phyloP scores from a whole-genome alignment of 257 asterid genomes.

The Primulina eburnea region DNA sequence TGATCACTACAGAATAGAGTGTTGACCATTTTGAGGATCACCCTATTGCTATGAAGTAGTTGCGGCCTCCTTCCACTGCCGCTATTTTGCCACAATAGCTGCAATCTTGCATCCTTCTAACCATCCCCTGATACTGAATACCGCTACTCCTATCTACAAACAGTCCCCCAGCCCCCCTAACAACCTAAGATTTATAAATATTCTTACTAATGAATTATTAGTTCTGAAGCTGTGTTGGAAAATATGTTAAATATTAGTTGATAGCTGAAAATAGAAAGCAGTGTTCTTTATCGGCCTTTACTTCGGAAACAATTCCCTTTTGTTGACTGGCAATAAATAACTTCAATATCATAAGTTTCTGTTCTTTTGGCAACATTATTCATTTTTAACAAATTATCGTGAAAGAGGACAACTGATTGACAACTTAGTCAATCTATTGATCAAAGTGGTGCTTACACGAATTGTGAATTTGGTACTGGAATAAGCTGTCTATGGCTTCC shows the following conservation, averaged over 20 bases:
- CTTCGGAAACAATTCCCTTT: background rate
- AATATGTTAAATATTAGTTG: background rate
- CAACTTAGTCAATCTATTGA: background rate
- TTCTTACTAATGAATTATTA: background rate
- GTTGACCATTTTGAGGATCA: background rate
- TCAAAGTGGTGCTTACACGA: background rate
- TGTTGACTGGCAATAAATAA: background rate
- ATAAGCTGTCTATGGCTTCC: background rate
- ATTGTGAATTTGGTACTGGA: background rate
- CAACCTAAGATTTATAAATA: background rate
- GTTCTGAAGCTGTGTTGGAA: background rate
- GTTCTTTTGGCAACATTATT: background rate
- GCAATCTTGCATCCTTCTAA: background rate
- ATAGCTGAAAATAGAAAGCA: background rate
- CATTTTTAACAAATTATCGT: background rate
- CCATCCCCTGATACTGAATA: background rate
- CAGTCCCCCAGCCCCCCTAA: background rate
- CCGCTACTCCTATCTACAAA: background rate
- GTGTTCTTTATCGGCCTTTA: background rate
- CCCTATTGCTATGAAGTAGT: background rate
- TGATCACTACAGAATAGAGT: background rate
- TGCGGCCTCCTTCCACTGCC: background rate
- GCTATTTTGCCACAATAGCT: background rate
- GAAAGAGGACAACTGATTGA: background rate
- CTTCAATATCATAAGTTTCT: no score